Base-by-base conservation (phyloP, 768 basidiomycete species). In the Rubroboletus satanas region DNA sequence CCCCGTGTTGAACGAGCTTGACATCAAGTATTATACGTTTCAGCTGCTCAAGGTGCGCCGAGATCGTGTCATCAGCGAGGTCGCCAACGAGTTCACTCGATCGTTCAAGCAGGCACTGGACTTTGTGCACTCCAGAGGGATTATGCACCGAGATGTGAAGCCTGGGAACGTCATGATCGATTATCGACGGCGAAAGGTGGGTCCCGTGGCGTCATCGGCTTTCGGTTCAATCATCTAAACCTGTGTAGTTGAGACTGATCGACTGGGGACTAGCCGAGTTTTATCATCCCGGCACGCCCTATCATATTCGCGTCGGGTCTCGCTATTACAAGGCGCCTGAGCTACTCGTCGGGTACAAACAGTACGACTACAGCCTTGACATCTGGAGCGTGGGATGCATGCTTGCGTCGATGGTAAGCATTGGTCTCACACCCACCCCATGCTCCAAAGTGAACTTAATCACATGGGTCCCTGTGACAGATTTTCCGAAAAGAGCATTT, bases 251-350 rank as follows among this genome's bases (percentile, higher is more conserved):
- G 45, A 73, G 78, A 26, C 67, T 88, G 55, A 88, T 88, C 57
- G 87, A 88, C 70, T 88, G 87, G 87, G 87, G 87, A 33, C 69
- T 88, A 51, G 87, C 85, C 35, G 87, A 88, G 65, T 88, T 88
- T 68, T 88, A 88, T 66, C 84, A 87, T 61, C 81, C 85, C 2
- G 78, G 78, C 45, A 83, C 81, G 44, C 79, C 85, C 35, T 87
- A 87, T 71, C 86, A 88, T 64, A 84, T 88, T 54, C 79, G 87
- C 31, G 87, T 88, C 21, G 85, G 85, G 18, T 82, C 79, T 49
- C 76, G 85, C 61, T 87, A 87, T 68, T 88, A 84, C 77, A 87
- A 88, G 66, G 84, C 83, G 7, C 87, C 86, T 5, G 86, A 88
- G 64, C 68, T 88, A 38, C 73, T 88, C 43, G 84, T 88, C 55